Evolutionary conservation across 1,139 yeast species (phyloP), one percentile per base, ranked within the genome.

Genomic region (Suhomyces yuchorum): DNA sequence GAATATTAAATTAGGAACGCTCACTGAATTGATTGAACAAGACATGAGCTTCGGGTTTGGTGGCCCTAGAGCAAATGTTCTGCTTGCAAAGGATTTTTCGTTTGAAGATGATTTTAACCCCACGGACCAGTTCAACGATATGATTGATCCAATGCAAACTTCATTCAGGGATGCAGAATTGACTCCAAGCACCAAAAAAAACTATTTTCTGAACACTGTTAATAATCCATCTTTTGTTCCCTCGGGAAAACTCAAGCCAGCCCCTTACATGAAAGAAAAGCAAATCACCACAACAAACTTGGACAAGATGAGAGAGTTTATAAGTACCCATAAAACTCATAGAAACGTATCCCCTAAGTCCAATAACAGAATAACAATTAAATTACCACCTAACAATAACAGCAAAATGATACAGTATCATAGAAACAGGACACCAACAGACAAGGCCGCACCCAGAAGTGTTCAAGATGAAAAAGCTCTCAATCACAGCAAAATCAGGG

Each of bases 201-300:
- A 65, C 49, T 56, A 63, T 3, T 65, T 64, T 46, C 53, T 55
- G 55, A 46, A 50, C 8, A 54, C 59, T 39, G 60, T 64, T 19
- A 61, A 60, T 39, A 60, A 61, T 20, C 68, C 68, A 0, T 53
- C 61, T 2, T 66, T 66, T 47, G 54, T 65, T 20, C 68, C 69
- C 8, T 50, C 54, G 26, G 45, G 46, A n/a, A 40, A 24, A 12
- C 37, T 43, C 26, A 46, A 43, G 20, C 51, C 44, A 17, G 44
- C 46, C 9, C 52, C 53, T 4, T 28, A 20, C 8, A 42, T 46
- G 44, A 47, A 43, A 26, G 50, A 49, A 28, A 37, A 35, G 18
- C 6, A 28, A 8, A 38, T 37, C 17, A 42, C 38, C 9, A 32
- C 32, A 18, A 18, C 35, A 9, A 41, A 39, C n/a, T 44, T 47